Evolutionary conservation across 345 rosid genomes (phyloP), one percentile per base, ranked within the genome.

Genomic region (Moricandia moricandioides): DNA sequence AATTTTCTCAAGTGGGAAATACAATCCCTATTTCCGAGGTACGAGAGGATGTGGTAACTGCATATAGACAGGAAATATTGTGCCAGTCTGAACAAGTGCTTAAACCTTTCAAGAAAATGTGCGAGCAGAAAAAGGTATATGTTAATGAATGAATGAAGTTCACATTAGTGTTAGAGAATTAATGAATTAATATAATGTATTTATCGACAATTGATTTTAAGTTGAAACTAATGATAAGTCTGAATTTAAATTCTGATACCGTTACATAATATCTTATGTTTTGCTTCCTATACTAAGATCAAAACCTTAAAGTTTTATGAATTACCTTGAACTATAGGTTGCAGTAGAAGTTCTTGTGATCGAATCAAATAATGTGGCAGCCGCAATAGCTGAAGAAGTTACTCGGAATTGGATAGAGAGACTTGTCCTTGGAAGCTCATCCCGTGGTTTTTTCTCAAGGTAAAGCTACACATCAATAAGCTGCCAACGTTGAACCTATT

Each of bases 341-440:
- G 86, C 84, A 71, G 91, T 78, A 73, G 90, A 87, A 70, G 67
- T 91, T 62, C 31, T 66, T 52, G 61, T 86, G 29, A 74, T 84
- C 52, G 94, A 91, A 83, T 88, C 93, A 2, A 87, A 93, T 77
- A 86, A 89, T 57, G 83, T 81, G 17, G 88, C 86, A 29, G 81
- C 82, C 5, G 85, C 93, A 1, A 76, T 91, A 70, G 88, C 92
- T 21, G 89, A 93, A 78, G 93, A 83, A 83, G 81, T 93, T 58
- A 43, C 80, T 30, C 82, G 70, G 70, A 26, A 73, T 75, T 74
- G 40, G 12, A 78, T 86, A 49, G 81, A 71, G 40, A 91, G 85
- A 83, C 93, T 93, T 65, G 93, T 93, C 66, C 82, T 93, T 30
- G 98, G 98, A 76, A 88, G 89, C 81, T 80, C 91, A 55, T 80